Evolutionary conservation across 1,284 basidiomycete species (phyloP).

Genomic region (Boletus semigastroideus): DNA sequence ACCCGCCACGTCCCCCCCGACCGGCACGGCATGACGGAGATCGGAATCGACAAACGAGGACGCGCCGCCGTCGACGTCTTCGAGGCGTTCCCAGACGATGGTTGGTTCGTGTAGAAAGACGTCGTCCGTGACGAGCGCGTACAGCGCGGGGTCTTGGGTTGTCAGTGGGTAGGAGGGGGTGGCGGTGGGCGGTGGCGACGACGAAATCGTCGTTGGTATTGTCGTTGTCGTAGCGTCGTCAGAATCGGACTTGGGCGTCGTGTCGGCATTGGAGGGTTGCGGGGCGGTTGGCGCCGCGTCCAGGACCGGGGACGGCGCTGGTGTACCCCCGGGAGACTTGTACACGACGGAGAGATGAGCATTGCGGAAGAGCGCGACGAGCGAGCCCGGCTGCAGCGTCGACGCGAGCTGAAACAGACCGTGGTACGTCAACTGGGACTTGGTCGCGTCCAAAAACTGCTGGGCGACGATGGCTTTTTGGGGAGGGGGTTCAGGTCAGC

Average conservation of each 20-base stretch:
- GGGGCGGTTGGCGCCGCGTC: background rate
- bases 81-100: slow-evolving; percentile 86
- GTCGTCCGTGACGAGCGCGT: slow-evolving; percentile 81
- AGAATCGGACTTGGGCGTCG: background rate
- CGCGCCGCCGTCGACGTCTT: slow-evolving; percentile 79
- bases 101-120: slow-evolving; percentile 74
- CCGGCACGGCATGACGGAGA: slow-evolving; percentile 62
- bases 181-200: too few species aligned
- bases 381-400: slow-evolving; percentile 50
- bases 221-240: background rate
- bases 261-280: background rate
- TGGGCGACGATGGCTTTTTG: slow-evolving; percentile 62
- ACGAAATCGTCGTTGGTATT: too few species aligned
- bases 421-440: slow-evolving; percentile 85
- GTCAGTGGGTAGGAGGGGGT: background rate
- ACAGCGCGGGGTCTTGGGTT: slow-evolving; percentile 44
- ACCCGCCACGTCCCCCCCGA: slow-evolving; percentile 79
- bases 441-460: slow-evolving; percentile 68
- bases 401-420: slow-evolving; percentile 72
- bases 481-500: background rate
- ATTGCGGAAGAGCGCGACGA: slow-evolving; percentile 84
- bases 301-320: background rate
- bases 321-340: slow-evolving; percentile 41
- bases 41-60: slow-evolving; percentile 75
- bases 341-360: slow-evolving; percentile 88